Evolutionary conservation across 805 yeast genomes (phyloP).

Genomic region (Clavispora vitiphila): DNA sequence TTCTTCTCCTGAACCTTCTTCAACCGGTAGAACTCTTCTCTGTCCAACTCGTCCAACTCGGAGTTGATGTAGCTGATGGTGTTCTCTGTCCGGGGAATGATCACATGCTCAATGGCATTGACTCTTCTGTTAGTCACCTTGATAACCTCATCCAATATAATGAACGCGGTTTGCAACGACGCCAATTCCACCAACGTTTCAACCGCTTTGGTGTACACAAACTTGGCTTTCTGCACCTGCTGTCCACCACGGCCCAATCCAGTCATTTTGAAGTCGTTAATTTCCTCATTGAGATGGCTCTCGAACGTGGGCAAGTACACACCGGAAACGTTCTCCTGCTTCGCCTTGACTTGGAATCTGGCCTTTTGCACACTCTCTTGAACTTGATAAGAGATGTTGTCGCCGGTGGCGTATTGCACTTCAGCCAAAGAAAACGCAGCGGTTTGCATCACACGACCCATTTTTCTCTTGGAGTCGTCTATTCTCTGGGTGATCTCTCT

Average conservation of each 20-base stretch:
- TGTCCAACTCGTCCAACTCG: conserved; percentile 93
- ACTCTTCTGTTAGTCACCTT: conserved; percentile 98
- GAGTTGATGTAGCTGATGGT: conserved; percentile 89
- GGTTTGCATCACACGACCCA: conserved; percentile 98
- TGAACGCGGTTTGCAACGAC: conserved; percentile 93
- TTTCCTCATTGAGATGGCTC: conserved; percentile 72
- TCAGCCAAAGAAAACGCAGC: conserved; percentile 97
- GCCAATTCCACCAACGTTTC: conserved; percentile 95
- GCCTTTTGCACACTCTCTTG: conserved; percentile 91
- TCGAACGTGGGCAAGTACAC: conserved; percentile 92
- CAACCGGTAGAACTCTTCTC: conserved; percentile 95
- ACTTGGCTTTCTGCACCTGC: conserved; percentile 91
- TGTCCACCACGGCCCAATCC: conserved; percentile 99
- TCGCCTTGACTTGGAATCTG: conserved; percentile 83
- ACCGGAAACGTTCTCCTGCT: conserved; percentile 95
- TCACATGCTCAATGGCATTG: conserved; percentile 96
- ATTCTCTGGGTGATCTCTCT: conserved; percentile 92
- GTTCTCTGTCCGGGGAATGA: conserved; percentile 95
- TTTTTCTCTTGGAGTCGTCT: conserved; percentile 91
- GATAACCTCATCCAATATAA: conserved; percentile 93
- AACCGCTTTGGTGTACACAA: conserved; percentile 92
- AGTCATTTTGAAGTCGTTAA: conserved; percentile 92
- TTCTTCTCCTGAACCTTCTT: conserved; percentile 96
- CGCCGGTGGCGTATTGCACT: conserved; percentile 96
- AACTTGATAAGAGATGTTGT: conserved; percentile 90